Base-by-base conservation (phyloP, 2,329 filamentous ascomycete genomes). In the Chaetomiaceae sp. region DNA sequence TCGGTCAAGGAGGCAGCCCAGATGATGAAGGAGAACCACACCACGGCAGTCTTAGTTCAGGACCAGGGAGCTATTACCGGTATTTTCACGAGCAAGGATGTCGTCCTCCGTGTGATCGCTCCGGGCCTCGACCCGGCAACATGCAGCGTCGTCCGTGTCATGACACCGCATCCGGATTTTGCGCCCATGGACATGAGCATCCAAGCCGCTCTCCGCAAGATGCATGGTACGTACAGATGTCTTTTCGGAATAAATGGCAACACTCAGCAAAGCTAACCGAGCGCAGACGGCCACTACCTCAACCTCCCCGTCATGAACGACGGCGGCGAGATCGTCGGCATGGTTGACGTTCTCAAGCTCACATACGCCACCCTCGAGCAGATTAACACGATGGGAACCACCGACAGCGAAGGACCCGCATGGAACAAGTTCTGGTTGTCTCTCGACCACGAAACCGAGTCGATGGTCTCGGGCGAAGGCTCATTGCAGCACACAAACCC, bases 391-490 rank as follows among this genome's bases (percentile, higher is more conserved):
- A 97, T 99, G 86, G 85, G 82, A 36, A 90, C 85, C 48, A 82
- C 82, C 37, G 92, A 96, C 67, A 90, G 84, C 63, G 94, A 99
- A 72, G 94, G 94, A 0, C 94, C 94, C 5, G 94, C 94, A 6
- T 99, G 94, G 94, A 97, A 96, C 76, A 99, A 97, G 72, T 99
- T 99, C 75, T 99, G 94, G 94, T 78, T 97, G 61, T 97, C 94
- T 1, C 85, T 99, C 64, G 82, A 97, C 69, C 84, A 95, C 64
- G 92, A 96, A 69, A 92, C 91, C 13, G 94, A 97, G 71, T 99
- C 94, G 2, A 87, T 96, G 79, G 85, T 97, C 70, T 99, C 94
- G 55, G 94, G 91, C 55, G 90, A 95, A 53, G 89, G 87, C 44
- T 89, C 87, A 65, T 85, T 86, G 65, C 86, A 89, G 63, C 78